Base-by-base conservation (phyloP, 257 asterid genomes). In the Euphrasia confusa region DNA sequence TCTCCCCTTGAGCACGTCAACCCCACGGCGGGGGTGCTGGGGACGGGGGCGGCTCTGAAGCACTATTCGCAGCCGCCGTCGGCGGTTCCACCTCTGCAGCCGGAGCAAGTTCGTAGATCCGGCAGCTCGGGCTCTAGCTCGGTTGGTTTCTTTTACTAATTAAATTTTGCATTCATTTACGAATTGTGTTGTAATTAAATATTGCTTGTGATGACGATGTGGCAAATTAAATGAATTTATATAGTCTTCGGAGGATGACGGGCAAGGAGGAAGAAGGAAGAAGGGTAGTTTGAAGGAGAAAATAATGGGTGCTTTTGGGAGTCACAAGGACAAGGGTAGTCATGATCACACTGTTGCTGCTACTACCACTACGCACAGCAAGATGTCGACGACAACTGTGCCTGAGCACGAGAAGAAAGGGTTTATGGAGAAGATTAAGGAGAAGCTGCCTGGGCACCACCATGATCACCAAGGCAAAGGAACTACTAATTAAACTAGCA, bases 91-190 rank as follows among this genome's bases (percentile, higher is more conserved):
- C 66, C 24, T 64, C 71, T 27, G 18, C 72, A 17, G 52, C 79
- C 71, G 2, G 74, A 67, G 75, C 81, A 77, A 56, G 81, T 73
- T 17, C 81, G 57, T 7, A 82, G 84, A 48, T 71, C 94, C 30
- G 24, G 83, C 71, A 76, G 84, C 75, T 85, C 95, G 12, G 85
- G 86, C 75, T 85, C 95, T 12, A 88, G 86, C 82, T 83, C 97
- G 75, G 94, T 87, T 10, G 53, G 80, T 48, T 64, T 45, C 4
- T 42, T 9, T 7, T 42, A 7, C 13, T 42, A 42, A 4, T 42
- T 42, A 7, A 42, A 42, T 1, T 42, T 8, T 12, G n/a, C 11
- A 3, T 7, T 42, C 8, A 6, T 0, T 7, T 7, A 42, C 8
- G n/a, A 45, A 45, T 44, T 13, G 4, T 44, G 5, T 44, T 10